Percentiles rank a stretch among this genome's conserved stretches.
These are phyloP conservation scores for Malus hybrid DNA, from an alignment of 331 rosid species.

Conservation along the genomic window DNA sequence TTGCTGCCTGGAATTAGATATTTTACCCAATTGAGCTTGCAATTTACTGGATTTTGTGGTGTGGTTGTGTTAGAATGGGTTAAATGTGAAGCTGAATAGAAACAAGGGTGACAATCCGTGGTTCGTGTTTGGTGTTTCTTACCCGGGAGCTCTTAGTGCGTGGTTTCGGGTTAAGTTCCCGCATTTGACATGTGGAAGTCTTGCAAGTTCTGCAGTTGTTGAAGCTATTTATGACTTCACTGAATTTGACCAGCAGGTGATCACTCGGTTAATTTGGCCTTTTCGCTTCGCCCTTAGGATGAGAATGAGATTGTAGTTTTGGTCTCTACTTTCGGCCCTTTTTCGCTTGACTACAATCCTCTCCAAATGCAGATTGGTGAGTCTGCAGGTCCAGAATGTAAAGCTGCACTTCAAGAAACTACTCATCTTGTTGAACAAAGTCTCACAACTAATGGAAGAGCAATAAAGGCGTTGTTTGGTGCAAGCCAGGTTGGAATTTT, in stretches of 20 bases:
- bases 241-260: conserved; percentile 85
- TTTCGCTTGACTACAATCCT: too few species aligned
- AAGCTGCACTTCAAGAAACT: conserved; percentile 72
- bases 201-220: conserved; percentile 98
- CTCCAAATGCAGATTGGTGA: conserved; percentile 61
- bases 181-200: conserved; percentile 95
- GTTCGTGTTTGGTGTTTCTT: conserved; percentile 83
- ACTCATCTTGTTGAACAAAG: conserved; percentile 61
- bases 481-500: conserved; percentile 55
- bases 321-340: not conserved
- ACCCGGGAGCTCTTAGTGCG: conserved; percentile 95
- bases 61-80: conserved; percentile 40
- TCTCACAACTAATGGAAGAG: conserved; percentile 37
- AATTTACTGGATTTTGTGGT: not conserved
- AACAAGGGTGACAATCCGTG: conserved; percentile 57
- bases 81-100: conserved; percentile 54
- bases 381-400: conserved; percentile 92
- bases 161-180: conserved; percentile 98
- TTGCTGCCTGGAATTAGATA: too few species aligned
- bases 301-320: not conserved
- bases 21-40: not conserved
- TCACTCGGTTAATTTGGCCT: not conserved
- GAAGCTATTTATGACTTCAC: conserved; percentile 67
- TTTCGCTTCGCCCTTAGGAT: not conserved
- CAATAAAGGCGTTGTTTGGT: conserved; percentile 58